Base-by-base conservation (phyloP, 1,139 yeast genomes). In the Lodderomyces margitis region DNA sequence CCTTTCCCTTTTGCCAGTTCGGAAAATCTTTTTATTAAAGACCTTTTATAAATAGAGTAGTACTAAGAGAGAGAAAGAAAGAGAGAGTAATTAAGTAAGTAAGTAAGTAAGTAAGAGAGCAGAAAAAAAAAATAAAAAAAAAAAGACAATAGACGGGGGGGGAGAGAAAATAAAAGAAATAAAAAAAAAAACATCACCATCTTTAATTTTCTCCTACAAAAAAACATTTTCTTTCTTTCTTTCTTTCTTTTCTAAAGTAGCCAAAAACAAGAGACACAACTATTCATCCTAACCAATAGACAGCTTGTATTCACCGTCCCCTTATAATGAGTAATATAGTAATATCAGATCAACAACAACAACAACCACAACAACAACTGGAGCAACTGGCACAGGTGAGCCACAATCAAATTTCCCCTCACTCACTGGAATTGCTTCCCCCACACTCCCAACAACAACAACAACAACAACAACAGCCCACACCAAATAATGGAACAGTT, bases 391-490 rank as follows among this genome's bases (percentile, higher is more conserved):
- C 17, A 20, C 36, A 34, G 17, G 9, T 20, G 32, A 28, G 32
- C 17, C 32, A 28, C 32, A 28, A 28, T 28, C 32, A 28, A 28
- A 28, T 28, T 28, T 28, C 32, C 19, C 32, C 32, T 28, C 32
- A 28, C 8, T 28, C 32, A 12, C 32, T 28, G 32, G 32, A 28
- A 6, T 28, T 28, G 32, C 32, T 28, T 15, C 10, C 32, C 20
- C 37, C 20, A 23, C 28, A 34, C 24, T 7, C 8, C 25, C 21
- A 32, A n/a, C 35, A 11, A 32, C 36, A 34, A 21, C 36, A 21
- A 21, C 37, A 21, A 21, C 36, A 21, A 34, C 27, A 20, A 4
- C 30, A 21, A 24, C 37, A 34, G 15, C 28, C 6, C 17, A 28
- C 32, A 28, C 30, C 15, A 9, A 12, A 25, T 25, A 25, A 8